Conservation (phyloP, 768 basidiomycete species). For the Pholiota conissans region DNA sequence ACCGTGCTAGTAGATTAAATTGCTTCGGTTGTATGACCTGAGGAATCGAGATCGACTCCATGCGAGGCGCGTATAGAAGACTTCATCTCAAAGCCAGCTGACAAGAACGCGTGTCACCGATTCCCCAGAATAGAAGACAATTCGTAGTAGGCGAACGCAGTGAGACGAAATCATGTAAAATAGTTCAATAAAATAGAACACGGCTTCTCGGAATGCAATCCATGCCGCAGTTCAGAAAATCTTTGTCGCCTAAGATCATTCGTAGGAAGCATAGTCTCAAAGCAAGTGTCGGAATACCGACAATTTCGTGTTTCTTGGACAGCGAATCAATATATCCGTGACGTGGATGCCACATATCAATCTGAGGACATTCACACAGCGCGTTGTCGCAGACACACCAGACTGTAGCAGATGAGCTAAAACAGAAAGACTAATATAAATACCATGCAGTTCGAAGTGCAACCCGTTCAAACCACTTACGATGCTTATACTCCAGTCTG, state of each 20-base stretch:
- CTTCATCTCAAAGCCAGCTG: neutral
- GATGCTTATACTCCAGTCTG: no score
- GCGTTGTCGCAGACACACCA: neutral
- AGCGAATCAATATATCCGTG: neutral
- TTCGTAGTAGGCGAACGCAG: neutral
- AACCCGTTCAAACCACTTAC: no score
- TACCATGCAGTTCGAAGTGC: no score
- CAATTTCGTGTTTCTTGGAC: neutral
- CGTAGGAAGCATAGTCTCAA: neutral
- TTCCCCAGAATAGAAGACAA: conserved; percentile 2
- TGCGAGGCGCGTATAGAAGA: neutral
- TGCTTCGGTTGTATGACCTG: neutral
- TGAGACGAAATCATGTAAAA: neutral
- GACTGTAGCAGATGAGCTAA: neutral
- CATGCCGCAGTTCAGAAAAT: neutral
- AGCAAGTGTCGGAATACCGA: neutral
- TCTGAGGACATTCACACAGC: neutral
- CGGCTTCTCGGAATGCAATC: neutral
- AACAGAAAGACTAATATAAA: neutral
- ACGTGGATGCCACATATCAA: neutral
- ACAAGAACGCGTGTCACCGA: conserved; percentile 4
- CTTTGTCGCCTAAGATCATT: neutral
- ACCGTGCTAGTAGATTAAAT: neutral
- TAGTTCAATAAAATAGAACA: neutral
- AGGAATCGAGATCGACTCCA: neutral